Conservation (phyloP, 805 yeast species). For the Metschnikowia vanudenii region DNA sequence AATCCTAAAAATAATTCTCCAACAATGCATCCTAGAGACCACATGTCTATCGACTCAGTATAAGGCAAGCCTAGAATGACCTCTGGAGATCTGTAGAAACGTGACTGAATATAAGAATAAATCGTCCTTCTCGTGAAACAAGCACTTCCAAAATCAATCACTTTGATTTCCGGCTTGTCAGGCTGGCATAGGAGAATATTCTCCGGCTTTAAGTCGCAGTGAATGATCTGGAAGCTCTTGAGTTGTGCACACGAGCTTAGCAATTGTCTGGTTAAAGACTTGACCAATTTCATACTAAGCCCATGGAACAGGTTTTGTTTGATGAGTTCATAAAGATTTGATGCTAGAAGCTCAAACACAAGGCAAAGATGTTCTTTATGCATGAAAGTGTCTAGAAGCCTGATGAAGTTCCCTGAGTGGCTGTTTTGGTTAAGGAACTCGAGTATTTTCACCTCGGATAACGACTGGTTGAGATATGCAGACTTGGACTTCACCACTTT, state of each 20-base stretch:
- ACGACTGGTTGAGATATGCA: slow-evolving; percentile 85
- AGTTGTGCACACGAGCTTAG: slow-evolving; percentile 77
- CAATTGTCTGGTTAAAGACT: slow-evolving; percentile 75
- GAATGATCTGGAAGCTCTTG: slow-evolving; percentile 82
- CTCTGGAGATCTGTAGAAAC: slow-evolving; percentile 94
- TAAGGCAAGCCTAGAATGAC: slow-evolving; percentile 90
- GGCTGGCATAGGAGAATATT: slow-evolving; percentile 79
- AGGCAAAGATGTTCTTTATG: slow-evolving; percentile 91
- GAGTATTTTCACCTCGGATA: slow-evolving; percentile 83
- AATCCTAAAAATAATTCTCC: slow-evolving; percentile 89
- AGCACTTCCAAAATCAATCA: slow-evolving; percentile 95
- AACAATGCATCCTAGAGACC: slow-evolving; percentile 94
- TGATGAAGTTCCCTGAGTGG: slow-evolving; percentile 71
- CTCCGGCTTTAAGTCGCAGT: slow-evolving; percentile 97
- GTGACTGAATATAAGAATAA: slow-evolving; percentile 87
- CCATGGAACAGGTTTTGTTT: slow-evolving; percentile 95
- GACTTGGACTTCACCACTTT: slow-evolving; percentile 92
- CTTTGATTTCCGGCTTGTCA: slow-evolving; percentile 82
- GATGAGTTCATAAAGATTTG: slow-evolving; percentile 84
- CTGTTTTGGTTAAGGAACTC: slow-evolving; percentile 71
- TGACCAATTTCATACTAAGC: slow-evolving; percentile 71
- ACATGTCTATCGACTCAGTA: slow-evolving; percentile 90
- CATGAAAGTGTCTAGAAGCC: slow-evolving; percentile 82
- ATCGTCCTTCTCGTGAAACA: slow-evolving; percentile 88
- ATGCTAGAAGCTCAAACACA: slow-evolving; percentile 85